phyloP scores from a whole-genome alignment of 441 rosid genomes.

The Gossypium gossypioides region DNA sequence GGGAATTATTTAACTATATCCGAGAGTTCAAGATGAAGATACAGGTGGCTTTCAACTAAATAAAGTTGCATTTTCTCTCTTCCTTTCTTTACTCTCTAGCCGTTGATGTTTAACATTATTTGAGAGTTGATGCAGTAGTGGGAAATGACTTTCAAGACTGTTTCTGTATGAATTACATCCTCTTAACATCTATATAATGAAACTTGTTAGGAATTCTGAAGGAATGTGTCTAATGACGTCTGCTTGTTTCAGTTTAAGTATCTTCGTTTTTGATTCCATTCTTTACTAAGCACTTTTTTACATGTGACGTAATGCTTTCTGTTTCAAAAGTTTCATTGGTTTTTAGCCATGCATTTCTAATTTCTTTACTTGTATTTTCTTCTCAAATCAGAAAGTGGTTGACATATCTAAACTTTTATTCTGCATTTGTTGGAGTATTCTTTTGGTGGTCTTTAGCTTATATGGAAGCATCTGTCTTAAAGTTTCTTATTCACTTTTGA shows the following conservation, averaged over 20 bases:
- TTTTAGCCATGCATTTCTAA: neutral
- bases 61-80: neutral
- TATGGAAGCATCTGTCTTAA: neutral
- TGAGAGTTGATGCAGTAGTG: neutral
- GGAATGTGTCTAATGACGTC: neutral
- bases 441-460: neutral
- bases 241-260: neutral
- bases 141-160: neutral
- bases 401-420: neutral
- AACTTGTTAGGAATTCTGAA: neutral
- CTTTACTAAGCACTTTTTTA: neutral
- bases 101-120: neutral
- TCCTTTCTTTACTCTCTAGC: neutral
- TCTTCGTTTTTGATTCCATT: neutral
- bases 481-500: conserved; percentile 26
- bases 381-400: neutral
- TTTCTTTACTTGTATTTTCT: neutral
- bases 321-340: neutral
- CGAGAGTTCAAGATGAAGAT: conserved; percentile 57
- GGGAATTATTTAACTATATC: conserved; percentile 50
- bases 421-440: neutral
- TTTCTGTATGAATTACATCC: neutral
- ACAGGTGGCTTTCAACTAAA: conserved; percentile 32
- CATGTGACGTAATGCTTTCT: neutral
- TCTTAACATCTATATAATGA: neutral